A percentile compares a stretch with the other conserved stretches of the same genome.
These are phyloP conservation scores for Cercospora sp. DNA, from an alignment of 2,329 filamentous ascomycete genomes.

Conservation along the genomic window DNA sequence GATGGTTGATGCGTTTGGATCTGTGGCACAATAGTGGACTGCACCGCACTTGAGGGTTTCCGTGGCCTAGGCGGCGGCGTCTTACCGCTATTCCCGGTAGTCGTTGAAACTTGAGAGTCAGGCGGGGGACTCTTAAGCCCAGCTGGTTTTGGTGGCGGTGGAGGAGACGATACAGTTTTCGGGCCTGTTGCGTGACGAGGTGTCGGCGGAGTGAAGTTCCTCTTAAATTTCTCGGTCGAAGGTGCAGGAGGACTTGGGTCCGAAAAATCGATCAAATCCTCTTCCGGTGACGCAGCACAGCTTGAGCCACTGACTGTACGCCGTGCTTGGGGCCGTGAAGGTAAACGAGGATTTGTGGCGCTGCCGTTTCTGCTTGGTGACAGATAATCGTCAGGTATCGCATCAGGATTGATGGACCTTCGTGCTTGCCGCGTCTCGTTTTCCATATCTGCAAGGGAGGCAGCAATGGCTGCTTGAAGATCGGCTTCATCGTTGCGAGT, in stretches of 20 bases:
- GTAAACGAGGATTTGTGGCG: slow-evolving; percentile 2
- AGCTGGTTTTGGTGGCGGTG: slow-evolving; percentile 40
- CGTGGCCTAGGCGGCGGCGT: slow-evolving; percentile 40
- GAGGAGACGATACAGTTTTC: slow-evolving; percentile 32
- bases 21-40: slow-evolving; percentile 25
- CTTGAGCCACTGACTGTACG: background rate
- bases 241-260: slow-evolving; percentile 39
- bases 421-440: slow-evolving; percentile 38
- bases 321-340: background rate
- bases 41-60: slow-evolving; percentile 40
- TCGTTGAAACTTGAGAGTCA: slow-evolving; percentile 22
- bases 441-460: slow-evolving; percentile 50
- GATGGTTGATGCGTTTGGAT: slow-evolving; percentile 32
- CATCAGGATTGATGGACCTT: slow-evolving; percentile 41
- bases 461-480: slow-evolving; percentile 49
- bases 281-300: slow-evolving; percentile 30
- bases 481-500: slow-evolving; percentile 51
- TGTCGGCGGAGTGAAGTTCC: slow-evolving; percentile 7
- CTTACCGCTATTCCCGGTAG: slow-evolving; percentile 24
- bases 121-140: slow-evolving; percentile 44
- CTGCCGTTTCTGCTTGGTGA: slow-evolving; percentile 4
- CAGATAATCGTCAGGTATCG: slow-evolving; percentile 22
- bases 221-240: slow-evolving; percentile 24
- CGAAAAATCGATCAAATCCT: slow-evolving; percentile 52
- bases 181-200: background rate